These are phyloP conservation scores for Croton laevigatus DNA, from an alignment of 441 rosid genomes.

Conservation along the genomic window DNA sequence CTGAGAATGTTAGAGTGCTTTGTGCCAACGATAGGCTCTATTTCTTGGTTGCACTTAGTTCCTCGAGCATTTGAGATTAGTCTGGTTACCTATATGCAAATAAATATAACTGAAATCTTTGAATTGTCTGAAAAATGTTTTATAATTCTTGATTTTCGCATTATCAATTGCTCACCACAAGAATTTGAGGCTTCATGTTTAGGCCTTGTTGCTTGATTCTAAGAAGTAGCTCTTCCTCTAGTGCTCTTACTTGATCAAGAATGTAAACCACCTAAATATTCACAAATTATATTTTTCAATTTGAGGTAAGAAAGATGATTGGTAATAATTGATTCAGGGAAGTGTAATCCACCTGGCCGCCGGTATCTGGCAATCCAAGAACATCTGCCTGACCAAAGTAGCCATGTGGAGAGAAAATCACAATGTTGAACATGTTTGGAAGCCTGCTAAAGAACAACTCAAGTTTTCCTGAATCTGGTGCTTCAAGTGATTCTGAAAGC, in stretches of 20 bases:
- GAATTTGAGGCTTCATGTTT: conserved; percentile 68
- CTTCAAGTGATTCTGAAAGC: conserved; percentile 70
- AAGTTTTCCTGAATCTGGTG: conserved; percentile 60
- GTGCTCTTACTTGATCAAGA: conserved; percentile 92
- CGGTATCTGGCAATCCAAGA: conserved; percentile 93
- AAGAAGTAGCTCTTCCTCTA: conserved; percentile 76
- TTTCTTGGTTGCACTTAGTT: conserved; percentile 80
- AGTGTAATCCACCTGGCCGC: conserved; percentile 63
- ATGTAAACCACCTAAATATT: conserved; percentile 76
- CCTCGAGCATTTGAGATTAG: conserved; percentile 81
- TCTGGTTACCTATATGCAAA: conserved; percentile 52
- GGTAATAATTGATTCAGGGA: background rate
- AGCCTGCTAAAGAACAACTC: conserved; percentile 62
- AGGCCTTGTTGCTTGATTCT: conserved; percentile 79
- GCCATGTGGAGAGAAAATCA: conserved; percentile 90
- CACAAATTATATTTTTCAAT: background rate
- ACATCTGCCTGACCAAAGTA: conserved; percentile 89
- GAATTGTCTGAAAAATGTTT: background rate
- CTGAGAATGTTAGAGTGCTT: conserved; percentile 79
- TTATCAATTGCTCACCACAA: conserved; percentile 50
- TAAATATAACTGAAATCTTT: background rate
- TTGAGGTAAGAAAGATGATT: background rate
- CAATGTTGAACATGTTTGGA: conserved; percentile 75
- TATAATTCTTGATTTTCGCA: background rate
- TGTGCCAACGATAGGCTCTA: conserved; percentile 68